phyloP scores from a whole-genome alignment of 306 rosid species.

The Ormosia emarginata region DNA sequence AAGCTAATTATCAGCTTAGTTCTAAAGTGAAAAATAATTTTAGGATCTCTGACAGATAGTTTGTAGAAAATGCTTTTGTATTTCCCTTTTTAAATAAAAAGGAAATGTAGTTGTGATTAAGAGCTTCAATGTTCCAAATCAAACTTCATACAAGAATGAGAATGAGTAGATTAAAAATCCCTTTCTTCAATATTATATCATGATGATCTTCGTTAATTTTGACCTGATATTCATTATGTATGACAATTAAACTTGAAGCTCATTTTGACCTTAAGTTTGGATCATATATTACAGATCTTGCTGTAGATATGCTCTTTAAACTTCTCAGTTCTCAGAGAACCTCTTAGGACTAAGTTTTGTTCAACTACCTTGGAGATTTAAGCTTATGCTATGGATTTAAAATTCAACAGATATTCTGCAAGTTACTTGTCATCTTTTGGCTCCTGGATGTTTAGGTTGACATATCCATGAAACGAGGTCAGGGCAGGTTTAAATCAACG shows the following conservation, averaged over 20 bases:
- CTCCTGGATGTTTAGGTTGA: background rate
- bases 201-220: background rate
- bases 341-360: background rate
- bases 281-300: conserved; percentile 6
- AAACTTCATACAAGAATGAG: background rate
- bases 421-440: background rate
- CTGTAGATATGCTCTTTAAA: background rate
- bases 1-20: background rate
- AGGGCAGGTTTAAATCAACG: background rate
- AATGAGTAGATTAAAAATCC: background rate
- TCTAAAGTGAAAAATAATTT: background rate
- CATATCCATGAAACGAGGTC: background rate
- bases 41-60: background rate
- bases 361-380: background rate
- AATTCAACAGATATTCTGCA: background rate
- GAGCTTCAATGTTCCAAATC: background rate
- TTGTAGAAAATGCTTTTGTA: background rate
- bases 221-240: background rate
- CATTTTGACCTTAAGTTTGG: background rate
- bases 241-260: background rate
- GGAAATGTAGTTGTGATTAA: background rate
- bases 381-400: background rate
- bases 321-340: background rate
- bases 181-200: background rate
- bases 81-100: background rate